A percentile compares a stretch with the other conserved stretches of the same genome.
Conservation (phyloP, 2,329 filamentous ascomycete species). For the Davidsoniella eucalypti region DNA sequence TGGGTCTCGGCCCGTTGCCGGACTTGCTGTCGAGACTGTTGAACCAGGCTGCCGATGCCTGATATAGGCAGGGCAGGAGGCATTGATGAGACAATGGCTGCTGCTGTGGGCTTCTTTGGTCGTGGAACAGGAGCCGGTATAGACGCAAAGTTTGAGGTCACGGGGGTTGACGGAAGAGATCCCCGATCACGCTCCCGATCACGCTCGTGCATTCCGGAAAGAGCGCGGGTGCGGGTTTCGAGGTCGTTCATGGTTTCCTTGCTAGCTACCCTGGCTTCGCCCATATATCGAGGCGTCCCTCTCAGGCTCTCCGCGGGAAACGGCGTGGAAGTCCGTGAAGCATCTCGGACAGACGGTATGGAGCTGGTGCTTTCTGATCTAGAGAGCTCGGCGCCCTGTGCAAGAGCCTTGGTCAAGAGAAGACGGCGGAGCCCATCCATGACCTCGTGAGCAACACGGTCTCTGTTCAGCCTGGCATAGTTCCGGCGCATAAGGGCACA, state of each 20-base stretch:
- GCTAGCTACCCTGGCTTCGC: slow-evolving; percentile 6
- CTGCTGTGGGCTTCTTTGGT: background rate
- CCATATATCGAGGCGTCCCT: slow-evolving; percentile 2
- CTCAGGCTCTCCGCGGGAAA: slow-evolving; percentile 4
- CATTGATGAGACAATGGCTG: background rate
- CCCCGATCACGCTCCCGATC: background rate
- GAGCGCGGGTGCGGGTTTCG: slow-evolving; percentile 8
- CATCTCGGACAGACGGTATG: slow-evolving; percentile 1
- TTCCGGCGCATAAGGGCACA: slow-evolving; percentile 30
- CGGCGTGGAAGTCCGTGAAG: slow-evolving; percentile 5
- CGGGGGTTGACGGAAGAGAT: background rate
- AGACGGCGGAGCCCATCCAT: slow-evolving; percentile 19
- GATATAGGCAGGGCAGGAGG: slow-evolving; percentile 2
- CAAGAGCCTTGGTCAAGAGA: slow-evolving; percentile 2
- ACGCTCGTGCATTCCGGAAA: slow-evolving; percentile 4
- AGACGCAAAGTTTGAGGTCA: background rate
- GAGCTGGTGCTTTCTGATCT: slow-evolving; percentile 2
- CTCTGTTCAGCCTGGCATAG: slow-evolving; percentile 24
- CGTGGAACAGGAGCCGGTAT: background rate
- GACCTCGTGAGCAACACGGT: slow-evolving; percentile 30
- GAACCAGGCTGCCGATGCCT: slow-evolving; percentile 6
- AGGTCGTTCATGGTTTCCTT: slow-evolving; percentile 12
- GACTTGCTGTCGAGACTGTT: slow-evolving; percentile 6
- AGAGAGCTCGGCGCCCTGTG: background rate
- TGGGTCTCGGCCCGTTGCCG: background rate